phyloP scores from a whole-genome alignment of 441 rosid genomes.

The Gossypium davidsonii region DNA sequence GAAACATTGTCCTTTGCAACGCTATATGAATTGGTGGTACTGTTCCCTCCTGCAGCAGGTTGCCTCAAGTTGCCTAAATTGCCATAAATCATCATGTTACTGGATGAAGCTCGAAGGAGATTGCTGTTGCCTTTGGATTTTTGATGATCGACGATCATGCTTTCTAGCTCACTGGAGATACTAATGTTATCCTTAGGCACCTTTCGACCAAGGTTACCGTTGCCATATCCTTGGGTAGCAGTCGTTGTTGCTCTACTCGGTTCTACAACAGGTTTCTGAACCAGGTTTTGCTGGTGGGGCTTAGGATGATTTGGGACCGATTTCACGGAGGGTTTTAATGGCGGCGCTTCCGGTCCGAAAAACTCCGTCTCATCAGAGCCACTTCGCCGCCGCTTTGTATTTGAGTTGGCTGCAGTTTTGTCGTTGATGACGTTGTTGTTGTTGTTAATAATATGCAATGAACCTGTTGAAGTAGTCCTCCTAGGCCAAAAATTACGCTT shows the following conservation, averaged over 20 bases:
- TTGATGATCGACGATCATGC: constrained; percentile 63
- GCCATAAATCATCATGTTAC: constrained; percentile 68
- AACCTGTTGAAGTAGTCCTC: constrained; percentile 45
- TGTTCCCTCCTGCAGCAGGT: constrained; percentile 22
- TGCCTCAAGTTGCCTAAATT: constrained; percentile 75
- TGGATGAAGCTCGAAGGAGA: constrained; percentile 77
- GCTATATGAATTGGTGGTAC: constrained; percentile 5
- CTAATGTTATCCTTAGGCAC: constrained; percentile 50
- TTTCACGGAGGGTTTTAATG: constrained; percentile 26
- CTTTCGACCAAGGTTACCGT: constrained; percentile 28
- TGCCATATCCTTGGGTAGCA: constrained; percentile 21
- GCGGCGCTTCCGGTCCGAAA: constrained; percentile 14
- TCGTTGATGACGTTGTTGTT: constrained; percentile 23
- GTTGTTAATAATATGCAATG: constrained; percentile 17
- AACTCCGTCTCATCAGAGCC: constrained; percentile 41
- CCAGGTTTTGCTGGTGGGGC: constrained; percentile 16
- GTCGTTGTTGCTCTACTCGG: constrained; percentile 17
- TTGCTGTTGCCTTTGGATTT: constrained; percentile 40
- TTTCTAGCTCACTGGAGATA: constrained; percentile 84
- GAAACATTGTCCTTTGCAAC: constrained; percentile 17
- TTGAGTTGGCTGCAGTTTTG: constrained; percentile 29
- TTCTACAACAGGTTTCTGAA: constrained; percentile 15
- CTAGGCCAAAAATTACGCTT: constrained; percentile 47
- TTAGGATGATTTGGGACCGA: constrained; percentile 30
- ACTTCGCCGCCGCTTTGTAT: constrained; percentile 34